These are phyloP conservation scores for Trichoderma lentiforme DNA, from an alignment of 2,329 filamentous ascomycete genomes.

Conservation along the genomic window DNA sequence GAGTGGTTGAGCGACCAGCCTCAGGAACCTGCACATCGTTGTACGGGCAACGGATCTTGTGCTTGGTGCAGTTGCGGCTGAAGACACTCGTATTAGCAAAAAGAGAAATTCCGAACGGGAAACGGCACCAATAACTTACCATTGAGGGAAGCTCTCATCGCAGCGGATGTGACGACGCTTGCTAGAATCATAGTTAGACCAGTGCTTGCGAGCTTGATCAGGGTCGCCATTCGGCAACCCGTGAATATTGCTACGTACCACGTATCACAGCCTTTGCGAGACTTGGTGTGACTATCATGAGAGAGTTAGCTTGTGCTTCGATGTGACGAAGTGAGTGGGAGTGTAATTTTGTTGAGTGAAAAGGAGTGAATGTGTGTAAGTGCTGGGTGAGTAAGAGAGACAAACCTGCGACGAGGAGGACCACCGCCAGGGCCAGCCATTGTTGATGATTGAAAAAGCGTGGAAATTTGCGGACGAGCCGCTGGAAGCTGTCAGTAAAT, in stretches of 20 bases:
- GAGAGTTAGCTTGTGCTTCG: constrained; percentile 17
- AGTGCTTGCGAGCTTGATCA: neutral
- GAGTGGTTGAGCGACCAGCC: constrained; percentile 57
- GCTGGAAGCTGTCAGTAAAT: neutral
- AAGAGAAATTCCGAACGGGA: neutral
- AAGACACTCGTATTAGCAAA: constrained; percentile 21
- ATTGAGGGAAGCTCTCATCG: constrained; percentile 97
- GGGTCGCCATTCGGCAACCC: neutral
- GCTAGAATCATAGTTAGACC: constrained; percentile 34
- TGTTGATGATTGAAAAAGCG: constrained; percentile 38
- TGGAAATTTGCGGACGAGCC: constrained; percentile 32
- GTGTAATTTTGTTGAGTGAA: neutral
- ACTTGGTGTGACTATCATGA: constrained; percentile 84
- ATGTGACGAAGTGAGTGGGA: neutral
- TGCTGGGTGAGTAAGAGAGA: constrained; percentile 19
- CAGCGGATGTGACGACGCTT: constrained; percentile 97
- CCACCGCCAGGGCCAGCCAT: constrained; percentile 96
- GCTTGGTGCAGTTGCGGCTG: constrained; percentile 97
- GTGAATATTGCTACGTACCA: constrained; percentile 51
- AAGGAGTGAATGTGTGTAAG: neutral
- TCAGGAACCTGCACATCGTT: constrained; percentile 74
- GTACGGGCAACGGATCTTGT: constrained; percentile 97
- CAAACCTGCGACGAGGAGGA: constrained; percentile 70
- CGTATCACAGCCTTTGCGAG: constrained; percentile 94
- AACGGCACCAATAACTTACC: constrained; percentile 53